Evolutionary conservation across 106 monocot species (phyloP), one percentile per base, ranked within the genome.

Genomic region (Narthecium ossifragum): DNA sequence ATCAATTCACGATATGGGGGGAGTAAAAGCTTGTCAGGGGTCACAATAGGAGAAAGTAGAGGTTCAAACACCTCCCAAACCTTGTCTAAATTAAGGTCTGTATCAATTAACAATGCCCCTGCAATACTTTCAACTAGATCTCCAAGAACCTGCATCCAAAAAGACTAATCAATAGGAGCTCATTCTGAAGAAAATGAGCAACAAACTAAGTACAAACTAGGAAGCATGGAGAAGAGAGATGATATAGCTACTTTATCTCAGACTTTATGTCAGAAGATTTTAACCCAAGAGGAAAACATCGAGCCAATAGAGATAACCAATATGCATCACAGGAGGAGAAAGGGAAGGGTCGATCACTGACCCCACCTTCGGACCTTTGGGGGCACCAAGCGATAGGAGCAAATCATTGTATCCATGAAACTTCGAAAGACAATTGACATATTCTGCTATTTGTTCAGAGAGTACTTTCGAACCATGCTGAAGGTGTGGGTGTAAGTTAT

Each of bases 81-180:
- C 62, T 53, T 61, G 40, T 65, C 59, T 26, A 98, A 46, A 41
- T 82, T 46, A 14, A 98, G 81, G 4, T 73, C 72, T 31, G 81
- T 66, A 72, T 98, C 96, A 30, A 98, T 71, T 29, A 98, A 41
- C 14, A 91, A 61, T 29, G 96, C 96, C 17, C 84, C 96, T 13
- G 77, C 90, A 63, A 98, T 98, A 67, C 96, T 98, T 71, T 98
- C 96, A 29, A 98, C 64, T 6, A 98, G 65, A 46, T 98, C 96
- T 28, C 84, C 90, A 56, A 98, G 90, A 53, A 77, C 90, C 90
- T 91, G 68, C 21, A 68, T n/a, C 15, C 3, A 59, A 30, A 52
- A 26, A 28, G 30, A 41, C 14, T 3, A 41, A 2, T 1, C 17
- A 5, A 41, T 41, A 41, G 10, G 1, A 41, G 6, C 41, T 41